These are phyloP conservation scores for Xylaria sp. DNA, from an alignment of 2,329 filamentous ascomycete species.

Conservation along the genomic window DNA sequence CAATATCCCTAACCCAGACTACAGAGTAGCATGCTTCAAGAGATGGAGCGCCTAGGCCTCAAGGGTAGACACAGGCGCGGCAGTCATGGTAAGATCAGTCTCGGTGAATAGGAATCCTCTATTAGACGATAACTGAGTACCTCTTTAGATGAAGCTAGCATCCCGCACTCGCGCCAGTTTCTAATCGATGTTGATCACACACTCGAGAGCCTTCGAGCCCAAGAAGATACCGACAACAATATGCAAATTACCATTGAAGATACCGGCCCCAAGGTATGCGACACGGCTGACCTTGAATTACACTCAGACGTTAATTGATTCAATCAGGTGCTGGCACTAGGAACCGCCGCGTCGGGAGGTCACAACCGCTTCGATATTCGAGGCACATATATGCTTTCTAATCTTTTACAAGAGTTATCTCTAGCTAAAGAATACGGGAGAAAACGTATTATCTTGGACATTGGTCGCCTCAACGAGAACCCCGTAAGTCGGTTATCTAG, in stretches of 20 bases:
- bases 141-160: conserved; percentile 74
- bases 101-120: background rate
- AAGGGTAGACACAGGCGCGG: conserved; percentile 68
- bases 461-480: conserved; percentile 92
- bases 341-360: conserved; percentile 86
- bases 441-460: conserved; percentile 90
- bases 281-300: conserved; percentile 10
- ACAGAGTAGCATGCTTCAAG: conserved; percentile 66
- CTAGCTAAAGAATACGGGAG: conserved; percentile 91
- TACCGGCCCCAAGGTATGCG: conserved; percentile 80
- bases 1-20: conserved; percentile 45
- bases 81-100: conserved; percentile 63
- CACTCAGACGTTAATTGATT: conserved; percentile 22
- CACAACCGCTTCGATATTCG: conserved; percentile 90
- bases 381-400: conserved; percentile 97
- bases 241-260: conserved; percentile 99
- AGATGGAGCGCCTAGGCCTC: conserved; percentile 63
- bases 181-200: conserved; percentile 88
- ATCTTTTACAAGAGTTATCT: conserved; percentile 92
- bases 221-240: conserved; percentile 94
- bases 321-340: conserved; percentile 79
- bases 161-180: conserved; percentile 77
- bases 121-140: conserved; percentile 8
- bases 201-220: conserved; percentile 78
- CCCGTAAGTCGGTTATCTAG: conserved; percentile 88